phyloP scores from a whole-genome alignment of 116 monocot species.

The Iris pallida region DNA sequence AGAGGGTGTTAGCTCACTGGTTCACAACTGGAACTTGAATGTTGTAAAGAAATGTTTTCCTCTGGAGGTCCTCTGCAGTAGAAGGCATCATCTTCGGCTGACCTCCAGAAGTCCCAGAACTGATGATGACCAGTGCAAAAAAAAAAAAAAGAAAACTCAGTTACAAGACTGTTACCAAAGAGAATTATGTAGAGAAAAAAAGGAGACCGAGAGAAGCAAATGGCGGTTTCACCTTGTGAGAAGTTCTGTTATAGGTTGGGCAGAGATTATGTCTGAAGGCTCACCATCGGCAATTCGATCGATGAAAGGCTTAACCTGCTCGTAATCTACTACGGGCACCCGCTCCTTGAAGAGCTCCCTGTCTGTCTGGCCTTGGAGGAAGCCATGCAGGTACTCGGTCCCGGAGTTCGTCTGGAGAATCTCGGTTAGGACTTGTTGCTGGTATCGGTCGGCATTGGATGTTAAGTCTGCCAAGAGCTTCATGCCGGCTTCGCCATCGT shows the following conservation, averaged over 20 bases:
- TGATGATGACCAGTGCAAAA: conserved; percentile 2
- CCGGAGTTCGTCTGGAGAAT: conserved; percentile 38
- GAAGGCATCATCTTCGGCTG: conserved; percentile 74
- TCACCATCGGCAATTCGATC: conserved; percentile 57
- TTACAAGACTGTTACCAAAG: neutral
- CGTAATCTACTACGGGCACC: conserved; percentile 56
- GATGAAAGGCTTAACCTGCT: conserved; percentile 59
- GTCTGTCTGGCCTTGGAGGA: conserved; percentile 18
- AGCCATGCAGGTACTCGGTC: conserved; percentile 46
- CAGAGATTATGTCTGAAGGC: conserved; percentile 40
- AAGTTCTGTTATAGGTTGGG: conserved; percentile 59
- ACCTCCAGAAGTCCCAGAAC: conserved; percentile 65
- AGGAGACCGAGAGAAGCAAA: no score
- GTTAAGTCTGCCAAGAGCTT: conserved; percentile 48
- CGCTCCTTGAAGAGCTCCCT: conserved; percentile 36
- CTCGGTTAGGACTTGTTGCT: conserved; percentile 37
- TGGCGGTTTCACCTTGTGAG: conserved; percentile 39
- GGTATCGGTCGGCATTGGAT: conserved; percentile 30
- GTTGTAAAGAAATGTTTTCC: conserved; percentile 64
- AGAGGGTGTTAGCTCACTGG: conserved; percentile 26
- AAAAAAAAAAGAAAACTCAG: neutral
- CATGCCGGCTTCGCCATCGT: conserved; percentile 35
- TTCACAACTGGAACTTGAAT: conserved; percentile 54
- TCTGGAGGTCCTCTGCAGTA: conserved; percentile 46
- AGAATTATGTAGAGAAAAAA: no score